Percentiles rank a stretch among this genome's conserved stretches.
These are phyloP conservation scores for Ophiostoma sp. DNA, from an alignment of 2,329 filamentous ascomycete species.

Conservation along the genomic window DNA sequence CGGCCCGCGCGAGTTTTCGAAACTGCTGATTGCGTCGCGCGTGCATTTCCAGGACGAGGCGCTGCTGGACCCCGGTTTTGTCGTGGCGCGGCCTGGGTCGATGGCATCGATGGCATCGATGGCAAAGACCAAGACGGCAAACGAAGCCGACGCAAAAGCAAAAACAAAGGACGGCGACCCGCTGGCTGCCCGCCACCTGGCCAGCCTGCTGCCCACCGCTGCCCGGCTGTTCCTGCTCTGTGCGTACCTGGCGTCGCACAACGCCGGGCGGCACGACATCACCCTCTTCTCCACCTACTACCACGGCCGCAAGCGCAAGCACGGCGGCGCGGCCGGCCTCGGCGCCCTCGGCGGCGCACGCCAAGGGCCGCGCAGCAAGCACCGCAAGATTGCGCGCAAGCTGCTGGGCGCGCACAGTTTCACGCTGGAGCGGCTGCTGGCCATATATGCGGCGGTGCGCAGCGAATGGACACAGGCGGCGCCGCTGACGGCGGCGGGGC, in stretches of 20 bases:
- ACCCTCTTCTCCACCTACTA: conserved; percentile 70
- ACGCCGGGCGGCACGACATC: conserved; percentile 66
- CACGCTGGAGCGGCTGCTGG: conserved; percentile 69
- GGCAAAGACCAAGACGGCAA: background rate
- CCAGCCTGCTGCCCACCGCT: conserved; percentile 61
- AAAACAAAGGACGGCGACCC: conserved; percentile 34
- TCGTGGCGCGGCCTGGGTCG: conserved; percentile 31
- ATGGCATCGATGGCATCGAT: background rate
- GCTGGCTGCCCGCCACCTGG: conserved; percentile 35
- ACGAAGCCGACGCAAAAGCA: background rate
- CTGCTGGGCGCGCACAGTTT: conserved; percentile 73
- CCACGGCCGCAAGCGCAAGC: conserved; percentile 44
- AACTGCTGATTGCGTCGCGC: conserved; percentile 67
- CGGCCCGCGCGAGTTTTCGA: conserved; percentile 73
- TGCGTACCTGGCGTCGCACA: conserved; percentile 77
- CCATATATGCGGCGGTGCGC: conserved; percentile 66
- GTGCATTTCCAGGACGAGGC: conserved; percentile 67
- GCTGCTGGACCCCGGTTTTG: conserved; percentile 61
- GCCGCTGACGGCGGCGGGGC: conserved; percentile 28
- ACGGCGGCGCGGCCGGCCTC: conserved; percentile 41
- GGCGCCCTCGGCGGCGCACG: conserved; percentile 31
- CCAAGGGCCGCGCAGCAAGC: conserved; percentile 41
- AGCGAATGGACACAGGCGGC: conserved; percentile 45
- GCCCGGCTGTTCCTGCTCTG: conserved; percentile 69
- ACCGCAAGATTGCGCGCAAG: conserved; percentile 70